Evolutionary conservation across 1,284 basidiomycete genomes (phyloP).

Genomic region (Testicularia cyperi): DNA sequence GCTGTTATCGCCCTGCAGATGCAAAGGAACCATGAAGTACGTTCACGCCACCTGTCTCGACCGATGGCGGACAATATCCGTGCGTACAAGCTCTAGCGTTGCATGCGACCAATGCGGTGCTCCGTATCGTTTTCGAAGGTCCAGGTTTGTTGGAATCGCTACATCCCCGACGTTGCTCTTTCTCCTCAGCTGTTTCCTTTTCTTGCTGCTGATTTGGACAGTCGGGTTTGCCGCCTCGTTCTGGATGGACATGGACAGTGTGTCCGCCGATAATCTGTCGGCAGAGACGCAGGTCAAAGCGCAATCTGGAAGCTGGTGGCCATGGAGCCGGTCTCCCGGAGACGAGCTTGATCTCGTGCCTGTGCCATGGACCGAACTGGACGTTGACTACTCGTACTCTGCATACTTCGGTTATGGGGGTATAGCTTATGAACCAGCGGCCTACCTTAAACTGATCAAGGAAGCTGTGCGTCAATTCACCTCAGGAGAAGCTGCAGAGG

Average conservation of each 20-base stretch:
- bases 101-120: slow-evolving; percentile 54
- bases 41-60: slow-evolving; percentile 55
- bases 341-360: background rate
- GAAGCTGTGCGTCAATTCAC: slow-evolving; percentile 37
- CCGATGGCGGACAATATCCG: slow-evolving; percentile 41
- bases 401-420: slow-evolving; percentile 19
- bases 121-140: slow-evolving; percentile 43
- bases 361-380: slow-evolving; percentile 22
- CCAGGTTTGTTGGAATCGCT: slow-evolving; percentile 42
- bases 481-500: slow-evolving; percentile 28
- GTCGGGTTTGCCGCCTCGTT: slow-evolving; percentile 30
- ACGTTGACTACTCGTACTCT: slow-evolving; percentile 10
- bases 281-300: background rate
- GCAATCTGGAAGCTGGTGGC: slow-evolving; percentile 13
- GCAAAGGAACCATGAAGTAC: slow-evolving; percentile 56
- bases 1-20: slow-evolving; percentile 43
- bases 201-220: slow-evolving; percentile 32
- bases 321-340: slow-evolving; percentile 6
- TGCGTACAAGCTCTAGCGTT: slow-evolving; percentile 30
- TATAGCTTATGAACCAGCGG: slow-evolving; percentile 32
- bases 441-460: slow-evolving; percentile 34
- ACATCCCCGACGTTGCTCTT: slow-evolving; percentile 32
- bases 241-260: slow-evolving; percentile 27
- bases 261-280: background rate
- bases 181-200: slow-evolving; percentile 31